These are phyloP conservation scores for Saksenaea vasiformis DNA, from an alignment of 371 early-diverging fungal species.

Conservation along the genomic window DNA sequence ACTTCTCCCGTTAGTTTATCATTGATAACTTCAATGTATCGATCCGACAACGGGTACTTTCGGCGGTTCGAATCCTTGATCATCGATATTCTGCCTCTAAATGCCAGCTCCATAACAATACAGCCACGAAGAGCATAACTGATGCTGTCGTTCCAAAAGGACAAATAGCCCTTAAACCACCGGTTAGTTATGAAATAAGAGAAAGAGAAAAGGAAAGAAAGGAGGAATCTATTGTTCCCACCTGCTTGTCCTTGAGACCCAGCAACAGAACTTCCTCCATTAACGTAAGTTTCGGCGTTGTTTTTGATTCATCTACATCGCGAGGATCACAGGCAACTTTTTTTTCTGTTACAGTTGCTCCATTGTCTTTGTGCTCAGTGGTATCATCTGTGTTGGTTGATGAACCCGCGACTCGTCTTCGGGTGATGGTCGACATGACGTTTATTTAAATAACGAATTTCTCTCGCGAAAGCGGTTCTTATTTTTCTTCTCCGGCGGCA, in stretches of 20 bases:
- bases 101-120: constrained; percentile 93
- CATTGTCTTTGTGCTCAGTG: constrained; percentile 11
- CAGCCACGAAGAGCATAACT: constrained; percentile 94
- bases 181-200: neutral
- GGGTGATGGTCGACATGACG: constrained; percentile 44
- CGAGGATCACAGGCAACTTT: constrained; percentile 53
- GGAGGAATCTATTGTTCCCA: constrained; percentile 23
- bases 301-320: constrained; percentile 63
- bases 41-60: constrained; percentile 76
- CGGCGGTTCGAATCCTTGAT: constrained; percentile 84
- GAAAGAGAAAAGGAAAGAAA: neutral
- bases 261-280: constrained; percentile 94
- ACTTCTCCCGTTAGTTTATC: constrained; percentile 90
- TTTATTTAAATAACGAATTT: neutral
- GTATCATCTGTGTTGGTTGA: constrained; percentile 29
- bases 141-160: constrained; percentile 98
- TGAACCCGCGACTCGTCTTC: constrained; percentile 42
- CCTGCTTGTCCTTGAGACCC: constrained; percentile 94
- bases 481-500: constrained; percentile 12
- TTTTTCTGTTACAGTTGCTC: constrained; percentile 27
- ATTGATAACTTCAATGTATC: constrained; percentile 84
- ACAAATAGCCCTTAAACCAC: constrained; percentile 80
- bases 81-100: constrained; percentile 87
- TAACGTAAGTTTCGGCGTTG: constrained; percentile 78
- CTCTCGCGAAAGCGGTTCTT: constrained; percentile 6